A percentile compares a stretch with the other conserved stretches of the same genome.
Conservation (phyloP, 2,329 filamentous ascomycete genomes). For the Coniochaeta sp. region DNA sequence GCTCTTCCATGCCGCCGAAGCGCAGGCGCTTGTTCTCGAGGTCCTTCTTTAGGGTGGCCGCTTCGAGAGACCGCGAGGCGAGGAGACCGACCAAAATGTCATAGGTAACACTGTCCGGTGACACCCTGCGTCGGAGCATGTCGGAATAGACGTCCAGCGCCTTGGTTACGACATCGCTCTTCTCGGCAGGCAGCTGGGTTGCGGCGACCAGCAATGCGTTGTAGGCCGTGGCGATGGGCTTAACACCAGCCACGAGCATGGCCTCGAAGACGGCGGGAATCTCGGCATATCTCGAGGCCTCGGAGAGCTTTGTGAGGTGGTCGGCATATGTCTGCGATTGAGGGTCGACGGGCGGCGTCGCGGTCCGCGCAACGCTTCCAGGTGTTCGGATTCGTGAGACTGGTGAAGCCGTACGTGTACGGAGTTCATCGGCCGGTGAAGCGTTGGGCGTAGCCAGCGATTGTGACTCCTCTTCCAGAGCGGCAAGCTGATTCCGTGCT, state of each 20-base stretch:
- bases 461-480: slow-evolving; percentile 35
- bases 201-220: slow-evolving; percentile 83
- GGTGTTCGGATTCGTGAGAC: slow-evolving; percentile 34
- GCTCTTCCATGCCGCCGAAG: slow-evolving; percentile 78
- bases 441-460: slow-evolving; percentile 27
- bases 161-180: slow-evolving; percentile 80
- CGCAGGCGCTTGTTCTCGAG: slow-evolving; percentile 78
- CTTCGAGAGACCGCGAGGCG: slow-evolving; percentile 72
- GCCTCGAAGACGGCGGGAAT: slow-evolving; percentile 88
- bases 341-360: slow-evolving; percentile 53
- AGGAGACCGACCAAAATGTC: slow-evolving; percentile 79
- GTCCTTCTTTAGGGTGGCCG: slow-evolving; percentile 61
- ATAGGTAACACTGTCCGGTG: slow-evolving; percentile 79
- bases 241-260: slow-evolving; percentile 75
- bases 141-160: slow-evolving; percentile 92
- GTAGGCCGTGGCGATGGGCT: slow-evolving; percentile 80
- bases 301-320: slow-evolving; percentile 68
- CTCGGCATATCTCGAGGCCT: slow-evolving; percentile 69
- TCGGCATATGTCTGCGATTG: slow-evolving; percentile 68
- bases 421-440: slow-evolving; percentile 28
- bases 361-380: slow-evolving; percentile 43
- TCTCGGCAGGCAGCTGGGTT: slow-evolving; percentile 71
- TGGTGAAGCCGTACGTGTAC: slow-evolving; percentile 34
- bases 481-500: slow-evolving; percentile 37
- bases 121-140: slow-evolving; percentile 81